Percentiles rank a stretch among this genome's conserved stretches.
These are phyloP conservation scores for Meira miltonrushii DNA, from an alignment of 1,284 basidiomycete genomes.

Conservation along the genomic window DNA sequence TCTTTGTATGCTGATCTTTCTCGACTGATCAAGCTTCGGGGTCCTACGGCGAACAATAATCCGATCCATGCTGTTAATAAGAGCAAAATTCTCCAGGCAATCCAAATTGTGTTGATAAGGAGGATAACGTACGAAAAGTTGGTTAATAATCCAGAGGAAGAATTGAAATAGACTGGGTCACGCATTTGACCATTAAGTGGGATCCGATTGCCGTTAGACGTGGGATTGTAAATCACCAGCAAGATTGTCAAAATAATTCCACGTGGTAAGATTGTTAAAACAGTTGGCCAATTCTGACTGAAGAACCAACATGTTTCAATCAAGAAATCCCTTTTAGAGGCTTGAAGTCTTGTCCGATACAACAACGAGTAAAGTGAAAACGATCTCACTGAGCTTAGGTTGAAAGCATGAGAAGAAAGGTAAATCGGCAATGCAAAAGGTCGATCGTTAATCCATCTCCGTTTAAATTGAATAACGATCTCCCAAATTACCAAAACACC, in stretches of 20 bases:
- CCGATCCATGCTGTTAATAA: conserved; percentile 19
- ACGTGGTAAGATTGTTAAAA: conserved; percentile 29
- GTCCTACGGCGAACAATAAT: conserved; percentile 16
- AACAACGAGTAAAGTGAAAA: conserved; percentile 34
- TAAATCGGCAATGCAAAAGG: conserved; percentile 31
- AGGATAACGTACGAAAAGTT: conserved; percentile 26
- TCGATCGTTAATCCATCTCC: conserved; percentile 8
- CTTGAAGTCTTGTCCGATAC: conserved; percentile 22
- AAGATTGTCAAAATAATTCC: conserved; percentile 27
- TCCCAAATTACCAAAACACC: conserved; percentile 33
- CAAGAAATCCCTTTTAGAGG: conserved; percentile 17
- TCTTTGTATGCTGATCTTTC: background rate
- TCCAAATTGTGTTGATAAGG: conserved; percentile 28
- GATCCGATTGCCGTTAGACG: background rate
- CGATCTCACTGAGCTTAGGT: conserved; percentile 21
- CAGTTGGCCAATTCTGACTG: conserved; percentile 40
- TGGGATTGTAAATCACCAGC: conserved; percentile 13
- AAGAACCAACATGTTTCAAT: conserved; percentile 35
- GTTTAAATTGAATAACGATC: conserved; percentile 17
- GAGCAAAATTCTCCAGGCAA: conserved; percentile 27
- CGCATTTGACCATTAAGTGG: background rate
- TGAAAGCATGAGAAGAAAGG: conserved; percentile 26
- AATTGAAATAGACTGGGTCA: conserved; percentile 25
- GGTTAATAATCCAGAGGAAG: conserved; percentile 15
- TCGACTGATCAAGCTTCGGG: background rate